Conservation (phyloP, 305 asterid genomes). For the Solanum hybrid region DNA sequence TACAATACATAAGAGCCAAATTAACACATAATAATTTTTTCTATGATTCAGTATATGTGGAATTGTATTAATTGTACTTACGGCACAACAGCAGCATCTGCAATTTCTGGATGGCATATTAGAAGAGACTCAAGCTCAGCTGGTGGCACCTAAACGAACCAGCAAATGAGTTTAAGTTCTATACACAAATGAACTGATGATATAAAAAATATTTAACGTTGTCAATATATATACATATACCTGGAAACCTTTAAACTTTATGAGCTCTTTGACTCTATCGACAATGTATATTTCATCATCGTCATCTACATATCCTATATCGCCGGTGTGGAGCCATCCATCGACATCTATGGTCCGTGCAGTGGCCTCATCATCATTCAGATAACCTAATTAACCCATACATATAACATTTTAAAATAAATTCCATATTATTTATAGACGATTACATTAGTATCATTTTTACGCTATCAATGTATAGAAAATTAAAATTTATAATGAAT, state of each 20-base stretch:
- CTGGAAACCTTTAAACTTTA: constrained; percentile 69
- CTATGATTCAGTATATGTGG: neutral
- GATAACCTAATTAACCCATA: constrained; percentile 17
- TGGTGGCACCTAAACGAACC: constrained; percentile 50
- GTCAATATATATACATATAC: neutral
- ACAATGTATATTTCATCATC: constrained; percentile 60
- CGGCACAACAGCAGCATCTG: constrained; percentile 90
- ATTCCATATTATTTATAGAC: neutral
- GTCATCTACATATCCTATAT: constrained; percentile 56
- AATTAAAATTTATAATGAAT: neutral
- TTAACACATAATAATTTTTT: neutral
- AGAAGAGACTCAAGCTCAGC: constrained; percentile 89
- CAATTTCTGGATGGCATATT: constrained; percentile 44
- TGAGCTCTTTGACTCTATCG: constrained; percentile 60
- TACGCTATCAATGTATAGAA: neutral
- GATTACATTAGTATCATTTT: neutral
- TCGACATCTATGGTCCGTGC: constrained; percentile 54
- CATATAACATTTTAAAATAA: neutral
- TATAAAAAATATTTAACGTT: neutral
- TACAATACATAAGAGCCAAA: neutral
- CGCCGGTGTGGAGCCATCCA: constrained; percentile 75
- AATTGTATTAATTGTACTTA: constrained; percentile 20
- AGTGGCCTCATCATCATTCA: constrained; percentile 54
- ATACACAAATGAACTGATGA: neutral
- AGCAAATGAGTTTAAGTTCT: neutral